Evolutionary conservation across 306 rosid genomes (phyloP), one percentile per base, ranked within the genome.

Genomic region (Medicago ruthenica): DNA sequence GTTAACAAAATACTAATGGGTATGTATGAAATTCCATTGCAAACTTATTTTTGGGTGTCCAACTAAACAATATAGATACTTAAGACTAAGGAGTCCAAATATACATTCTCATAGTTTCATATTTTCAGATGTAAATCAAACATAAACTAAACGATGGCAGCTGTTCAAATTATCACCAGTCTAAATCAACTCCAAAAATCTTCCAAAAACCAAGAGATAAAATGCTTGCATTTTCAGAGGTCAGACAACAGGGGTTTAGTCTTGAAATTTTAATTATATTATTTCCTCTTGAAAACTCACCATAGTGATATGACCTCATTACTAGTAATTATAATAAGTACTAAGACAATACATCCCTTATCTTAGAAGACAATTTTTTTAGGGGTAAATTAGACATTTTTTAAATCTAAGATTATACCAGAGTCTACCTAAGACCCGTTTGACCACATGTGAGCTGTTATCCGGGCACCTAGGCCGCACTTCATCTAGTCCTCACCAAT

Each of bases 81-180:
- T 20, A 24, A 24, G 27, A 24, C 27, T 24, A 24, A 21, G 4
- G n/a, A 27, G 17, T 59, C 65, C 65, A 60, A 60, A 22, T 58
- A 7, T 22, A 22, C 63, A 36, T 58, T 58, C 63, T 21, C 63
- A 58, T 21, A 20, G 21, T 57, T 5, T n/a, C 63, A 57, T 10
- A 58, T 58, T 58, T 21, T 58, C 63, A 21, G 12, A 60, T 60
- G 41, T 24, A 60, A 27, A 60, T 60, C 34, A 10, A 55, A 55
- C 65, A 13, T 2, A 59, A 5, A 24, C 39, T 24, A 31, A 55
- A 55, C 34, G 21, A 62, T 1, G 45, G 44, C 37, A 21, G 20
- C 20, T 13, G 24, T 15, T 45, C 13, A 27, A 45, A 69, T 45
- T 45, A 44, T 45, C 45, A 67, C 6, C 14, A 44, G 37, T 40